Percentiles rank a stretch among this genome's conserved stretches.
These are phyloP conservation scores for Ustilago lituana DNA, from an alignment of 1,284 basidiomycete genomes.

Conservation along the genomic window DNA sequence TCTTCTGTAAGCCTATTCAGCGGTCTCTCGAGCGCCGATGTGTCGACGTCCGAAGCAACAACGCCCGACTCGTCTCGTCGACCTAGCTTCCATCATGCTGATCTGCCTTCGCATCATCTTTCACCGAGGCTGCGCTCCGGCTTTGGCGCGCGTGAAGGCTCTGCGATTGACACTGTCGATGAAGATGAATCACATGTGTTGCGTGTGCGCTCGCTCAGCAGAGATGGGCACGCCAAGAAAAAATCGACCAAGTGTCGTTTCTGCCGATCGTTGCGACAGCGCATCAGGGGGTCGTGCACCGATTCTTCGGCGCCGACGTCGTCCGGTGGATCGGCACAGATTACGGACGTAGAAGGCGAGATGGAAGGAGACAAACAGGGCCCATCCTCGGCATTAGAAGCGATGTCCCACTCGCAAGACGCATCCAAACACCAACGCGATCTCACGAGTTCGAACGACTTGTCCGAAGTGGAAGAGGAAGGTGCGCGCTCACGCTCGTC, in stretches of 20 bases:
- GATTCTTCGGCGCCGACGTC: constrained; percentile 32
- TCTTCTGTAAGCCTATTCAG: constrained; percentile 4
- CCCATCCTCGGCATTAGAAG: background rate
- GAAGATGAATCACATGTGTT: constrained; percentile 25
- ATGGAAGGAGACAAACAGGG: constrained; percentile 1
- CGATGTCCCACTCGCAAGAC: background rate
- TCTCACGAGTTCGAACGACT: constrained; percentile 17
- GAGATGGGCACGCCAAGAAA: constrained; percentile 43
- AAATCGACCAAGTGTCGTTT: constrained; percentile 47
- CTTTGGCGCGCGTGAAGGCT: constrained; percentile 12
- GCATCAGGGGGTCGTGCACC: constrained; percentile 12
- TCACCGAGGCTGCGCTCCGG: constrained; percentile 17
- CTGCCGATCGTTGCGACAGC: constrained; percentile 44
- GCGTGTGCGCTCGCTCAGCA: constrained; percentile 33
- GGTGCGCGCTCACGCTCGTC: constrained; percentile 19
- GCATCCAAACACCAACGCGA: background rate
- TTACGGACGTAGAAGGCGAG: constrained; percentile 40
- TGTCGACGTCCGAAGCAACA: constrained; percentile 35
- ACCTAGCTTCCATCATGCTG: constrained; percentile 36
- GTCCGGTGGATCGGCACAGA: constrained; percentile 34
- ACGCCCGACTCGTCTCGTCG: constrained; percentile 46
- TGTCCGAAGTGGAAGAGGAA: constrained; percentile 37
- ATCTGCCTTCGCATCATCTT: constrained; percentile 2
- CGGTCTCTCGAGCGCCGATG: constrained; percentile 29
- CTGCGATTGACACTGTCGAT: constrained; percentile 15